These are phyloP conservation scores for Carpinus fangiana DNA, from an alignment of 306 rosid species.

Conservation along the genomic window DNA sequence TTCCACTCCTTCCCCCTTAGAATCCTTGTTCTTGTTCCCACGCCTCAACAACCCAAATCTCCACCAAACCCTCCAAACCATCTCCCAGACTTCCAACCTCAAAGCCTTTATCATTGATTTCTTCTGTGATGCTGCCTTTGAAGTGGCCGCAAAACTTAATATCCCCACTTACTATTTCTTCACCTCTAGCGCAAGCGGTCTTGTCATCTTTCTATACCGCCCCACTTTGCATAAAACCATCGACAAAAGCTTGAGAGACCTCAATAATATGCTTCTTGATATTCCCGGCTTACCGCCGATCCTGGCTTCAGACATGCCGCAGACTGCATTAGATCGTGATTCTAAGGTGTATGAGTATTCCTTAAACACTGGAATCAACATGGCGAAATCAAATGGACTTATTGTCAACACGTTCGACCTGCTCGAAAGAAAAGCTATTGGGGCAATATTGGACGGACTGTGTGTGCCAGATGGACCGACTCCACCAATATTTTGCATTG, in stretches of 20 bases:
- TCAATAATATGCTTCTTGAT: no score
- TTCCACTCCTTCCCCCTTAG: background rate
- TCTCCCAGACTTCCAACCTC: background rate
- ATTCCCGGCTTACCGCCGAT: no score
- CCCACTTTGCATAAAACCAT: background rate
- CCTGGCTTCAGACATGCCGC: no score
- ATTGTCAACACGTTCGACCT: background rate
- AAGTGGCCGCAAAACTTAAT: background rate
- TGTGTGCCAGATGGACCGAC: background rate
- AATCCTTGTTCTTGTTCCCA: background rate
- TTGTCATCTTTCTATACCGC: background rate
- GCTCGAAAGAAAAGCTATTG: background rate
- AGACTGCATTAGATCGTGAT: no score
- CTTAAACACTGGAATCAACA: background rate
- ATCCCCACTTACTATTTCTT: background rate
- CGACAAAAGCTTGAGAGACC: no score
- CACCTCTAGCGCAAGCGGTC: background rate
- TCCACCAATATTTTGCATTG: background rate
- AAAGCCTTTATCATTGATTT: slow-evolving; percentile 2
- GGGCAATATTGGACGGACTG: background rate
- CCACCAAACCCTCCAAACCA: background rate
- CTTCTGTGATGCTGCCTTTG: slow-evolving; percentile 1
- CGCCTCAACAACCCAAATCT: background rate
- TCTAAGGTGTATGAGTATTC: no score
- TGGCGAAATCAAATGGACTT: background rate